A percentile compares a stretch with the other conserved stretches of the same genome.
Conservation (phyloP, 441 rosid genomes). For the Pelargonium myrrhifolium region DNA sequence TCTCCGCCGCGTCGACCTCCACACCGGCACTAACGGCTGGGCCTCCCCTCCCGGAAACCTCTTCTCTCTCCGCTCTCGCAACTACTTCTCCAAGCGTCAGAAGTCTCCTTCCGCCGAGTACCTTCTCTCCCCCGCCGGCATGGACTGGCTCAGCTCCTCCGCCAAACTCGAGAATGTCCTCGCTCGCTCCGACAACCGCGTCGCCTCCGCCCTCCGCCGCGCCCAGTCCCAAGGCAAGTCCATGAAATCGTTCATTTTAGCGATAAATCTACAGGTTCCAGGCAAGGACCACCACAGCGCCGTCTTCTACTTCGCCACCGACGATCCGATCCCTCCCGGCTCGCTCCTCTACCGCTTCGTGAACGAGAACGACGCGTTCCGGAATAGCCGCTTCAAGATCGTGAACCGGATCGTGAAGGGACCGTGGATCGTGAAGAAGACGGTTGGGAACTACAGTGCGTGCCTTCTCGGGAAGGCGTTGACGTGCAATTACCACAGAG, state of each 20-base stretch:
- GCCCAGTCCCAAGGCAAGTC: constrained; percentile 52
- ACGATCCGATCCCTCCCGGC: constrained; percentile 46
- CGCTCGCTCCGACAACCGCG: constrained; percentile 71
- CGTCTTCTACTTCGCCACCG: constrained; percentile 52
- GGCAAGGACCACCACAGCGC: constrained; percentile 58
- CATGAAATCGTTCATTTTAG: constrained; percentile 53
- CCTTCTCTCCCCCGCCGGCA: constrained; percentile 71
- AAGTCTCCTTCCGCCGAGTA: constrained; percentile 67
- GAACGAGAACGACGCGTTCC: constrained; percentile 54
- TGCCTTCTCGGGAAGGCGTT: constrained; percentile 53
- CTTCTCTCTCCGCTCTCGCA: constrained; percentile 58
- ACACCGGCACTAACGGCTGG: constrained; percentile 65
- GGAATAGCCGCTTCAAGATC: constrained; percentile 63
- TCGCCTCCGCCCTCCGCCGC: constrained; percentile 40
- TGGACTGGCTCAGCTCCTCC: constrained; percentile 74
- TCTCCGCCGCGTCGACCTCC: constrained; percentile 50
- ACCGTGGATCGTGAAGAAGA: constrained; percentile 62
- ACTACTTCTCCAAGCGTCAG: constrained; percentile 45
- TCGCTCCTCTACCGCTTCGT: constrained; percentile 48
- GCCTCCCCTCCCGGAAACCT: constrained; percentile 75
- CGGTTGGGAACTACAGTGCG: constrained; percentile 67
- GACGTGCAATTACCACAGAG: constrained; percentile 56
- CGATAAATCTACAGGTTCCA: constrained; percentile 61
- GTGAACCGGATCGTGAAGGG: constrained; percentile 70
- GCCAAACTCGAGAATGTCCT: constrained; percentile 59